phyloP scores from a whole-genome alignment of 2,329 filamentous ascomycete species.

The Metarhizium robertsii region DNA sequence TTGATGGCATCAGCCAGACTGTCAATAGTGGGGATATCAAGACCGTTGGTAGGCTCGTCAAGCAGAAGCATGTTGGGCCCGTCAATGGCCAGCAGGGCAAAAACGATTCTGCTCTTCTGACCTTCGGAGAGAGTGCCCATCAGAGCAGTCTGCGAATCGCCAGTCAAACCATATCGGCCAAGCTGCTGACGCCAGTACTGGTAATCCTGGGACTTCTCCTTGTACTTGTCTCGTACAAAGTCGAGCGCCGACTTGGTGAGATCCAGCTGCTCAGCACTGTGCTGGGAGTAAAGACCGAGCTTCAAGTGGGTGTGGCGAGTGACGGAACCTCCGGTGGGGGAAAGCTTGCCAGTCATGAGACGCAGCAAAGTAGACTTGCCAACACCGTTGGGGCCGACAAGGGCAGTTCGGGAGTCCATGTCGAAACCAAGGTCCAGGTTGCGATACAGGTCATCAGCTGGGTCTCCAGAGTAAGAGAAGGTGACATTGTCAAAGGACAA shows the following conservation, averaged over 20 bases:
- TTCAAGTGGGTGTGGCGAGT: constrained; percentile 96
- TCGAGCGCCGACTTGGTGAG: constrained; percentile 96
- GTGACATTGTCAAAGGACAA: constrained; percentile 95
- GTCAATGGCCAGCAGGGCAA: constrained; percentile 91
- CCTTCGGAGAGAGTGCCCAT: constrained; percentile 98
- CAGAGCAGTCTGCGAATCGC: constrained; percentile 88
- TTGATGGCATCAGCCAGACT: constrained; percentile 96
- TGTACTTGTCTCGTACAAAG: constrained; percentile 95
- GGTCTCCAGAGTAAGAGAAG: constrained; percentile 90
- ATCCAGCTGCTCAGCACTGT: constrained; percentile 96
- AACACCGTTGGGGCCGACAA: constrained; percentile 97
- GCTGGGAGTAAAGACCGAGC: constrained; percentile 95
- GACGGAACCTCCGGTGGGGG: constrained; percentile 71
- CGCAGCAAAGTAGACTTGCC: constrained; percentile 95
- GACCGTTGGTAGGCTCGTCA: constrained; percentile 98
- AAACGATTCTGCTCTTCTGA: constrained; percentile 96
- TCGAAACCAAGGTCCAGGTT: constrained; percentile 97
- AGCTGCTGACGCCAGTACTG: constrained; percentile 99
- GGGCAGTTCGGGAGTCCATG: constrained; percentile 96
- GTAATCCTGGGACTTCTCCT: constrained; percentile 84
- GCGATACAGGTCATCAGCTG: constrained; percentile 88
- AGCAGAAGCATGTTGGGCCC: constrained; percentile 94
- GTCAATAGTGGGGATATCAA: constrained; percentile 98
- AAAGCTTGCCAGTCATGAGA: constrained; percentile 93
- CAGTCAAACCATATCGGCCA: constrained; percentile 84